These are phyloP conservation scores for Zygosaccharomyces kombuchaensis DNA, from an alignment of 805 yeast species.

Conservation along the genomic window DNA sequence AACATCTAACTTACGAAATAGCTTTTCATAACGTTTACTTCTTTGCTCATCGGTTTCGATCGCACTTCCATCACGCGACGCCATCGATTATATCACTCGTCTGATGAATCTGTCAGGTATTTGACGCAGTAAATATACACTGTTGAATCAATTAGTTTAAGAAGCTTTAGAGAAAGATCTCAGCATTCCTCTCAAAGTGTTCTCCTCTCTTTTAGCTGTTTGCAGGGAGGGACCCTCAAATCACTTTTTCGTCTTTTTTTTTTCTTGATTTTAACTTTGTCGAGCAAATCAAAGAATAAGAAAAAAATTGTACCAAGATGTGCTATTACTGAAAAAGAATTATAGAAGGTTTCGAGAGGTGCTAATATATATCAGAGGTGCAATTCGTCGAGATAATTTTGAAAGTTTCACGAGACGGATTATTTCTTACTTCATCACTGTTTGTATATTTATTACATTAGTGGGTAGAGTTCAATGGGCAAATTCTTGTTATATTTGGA, in stretches of 20 bases:
- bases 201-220: not conserved
- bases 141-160: not conserved
- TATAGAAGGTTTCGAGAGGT: no score
- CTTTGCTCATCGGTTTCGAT: constrained; percentile 27
- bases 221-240: not conserved
- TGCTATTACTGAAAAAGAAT: not conserved
- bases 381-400: no score
- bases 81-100: constrained; percentile 6
- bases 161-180: not conserved
- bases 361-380: no score
- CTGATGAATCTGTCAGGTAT: not conserved
- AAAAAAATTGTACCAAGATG: not conserved
- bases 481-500: no score
- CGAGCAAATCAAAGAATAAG: not conserved
- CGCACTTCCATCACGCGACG: constrained; percentile 6
- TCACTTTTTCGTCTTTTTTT: not conserved
- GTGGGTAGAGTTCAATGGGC: no score
- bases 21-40: constrained; percentile 36
- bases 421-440: no score
- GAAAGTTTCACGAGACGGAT: no score
- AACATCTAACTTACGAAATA: constrained; percentile 45
- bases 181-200: not conserved
- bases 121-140: not conserved
- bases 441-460: no score
- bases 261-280: not conserved